Evolutionary conservation across 2,329 filamentous ascomycete genomes (phyloP), one percentile per base, ranked within the genome.

Genomic region (Fusarium fujikuroi): DNA sequence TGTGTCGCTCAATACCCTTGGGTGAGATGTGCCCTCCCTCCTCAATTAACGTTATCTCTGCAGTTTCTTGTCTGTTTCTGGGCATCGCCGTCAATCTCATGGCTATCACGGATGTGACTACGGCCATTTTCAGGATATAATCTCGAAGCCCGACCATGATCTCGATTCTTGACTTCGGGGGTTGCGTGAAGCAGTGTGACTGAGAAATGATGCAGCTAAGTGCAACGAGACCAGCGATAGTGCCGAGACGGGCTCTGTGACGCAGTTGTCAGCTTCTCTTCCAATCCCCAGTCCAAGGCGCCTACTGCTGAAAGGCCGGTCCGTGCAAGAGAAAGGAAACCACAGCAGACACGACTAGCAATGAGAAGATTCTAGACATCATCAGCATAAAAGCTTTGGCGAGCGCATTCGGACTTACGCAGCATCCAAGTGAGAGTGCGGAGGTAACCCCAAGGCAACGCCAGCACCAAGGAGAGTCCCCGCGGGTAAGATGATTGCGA

Each of bases 281-380:
- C 40, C 49, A 42, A 53, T 40, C 28, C 37, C 43, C 21, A 54
- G n/a, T 32, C 28, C 25, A 44, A 63, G 36, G 25, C 37, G 44
- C 65, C 61, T 77, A 77, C 75, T 69, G 66, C 66, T 71, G 58
- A 32, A 77, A 70, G 9, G 66, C 40, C 23, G 57, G 42, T 43
- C 49, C 63, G 60, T 75, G 60, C 39, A 52, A 46, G 25, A 77
- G 57, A n/a, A 57, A 28, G 32, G 64, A 62, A 37, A 71, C 56
- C 36, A 59, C 47, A 21, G 69, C 72, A 32, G 64, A 71, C 25
- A 76, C 50, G 15, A 40, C n/a, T 49, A 76, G 21, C 30, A 76
- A 52, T 30, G 52, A 62, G 15, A 66, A 16, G 32, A 65, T 60
- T 16, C 75, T 77, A 30, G 21, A 37, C n/a, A 23, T 34, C 28